Evolutionary conservation across 2,329 filamentous ascomycete genomes (phyloP), one percentile per base, ranked within the genome.

Genomic region (Fusarium buxicola): DNA sequence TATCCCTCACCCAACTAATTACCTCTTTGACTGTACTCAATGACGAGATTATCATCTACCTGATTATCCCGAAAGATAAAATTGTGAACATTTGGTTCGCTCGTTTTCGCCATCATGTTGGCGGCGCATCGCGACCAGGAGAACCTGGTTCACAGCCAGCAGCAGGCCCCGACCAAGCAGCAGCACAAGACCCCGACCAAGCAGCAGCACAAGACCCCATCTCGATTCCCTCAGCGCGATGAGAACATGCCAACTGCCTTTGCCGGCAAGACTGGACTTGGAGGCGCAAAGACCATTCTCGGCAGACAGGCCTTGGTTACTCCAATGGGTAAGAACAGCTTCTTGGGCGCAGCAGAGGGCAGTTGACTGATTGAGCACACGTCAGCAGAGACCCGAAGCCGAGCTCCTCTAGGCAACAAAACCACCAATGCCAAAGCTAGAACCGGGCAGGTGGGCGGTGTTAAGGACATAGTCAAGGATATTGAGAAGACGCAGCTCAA

Each of bases 391-490:
- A 71, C 72, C 25, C 87, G 88, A 57, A 89, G 82, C 58, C 88
- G 94, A 71, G 93, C 94, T 32, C 91, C 92, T 11, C 81, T 99
- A 43, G 94, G 94, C 30, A 90, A 92, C 82, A 99, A 99, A 78
- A 98, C 94, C 2, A 98, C 95, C 48, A 99, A 99, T 76, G 92
- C 92, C 50, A 98, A 96, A 81, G 85, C 89, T 58, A 86, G 82
- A 73, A 83, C 82, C 45, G 84, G 88, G 65, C 88, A 90, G 63
- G 89, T 88, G 5, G 86, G 86, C 7, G 88, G 85, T 27, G 88
- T 85, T 28, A 89, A 88, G 69, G 80, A 80, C 56, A 80, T 82
- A 18, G 81, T 84, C 35, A 82, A 84, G 43, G 86, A 88, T 56
- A 76, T 85, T 45, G 88, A 89, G 63, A 89, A 88, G 75, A 86